Evolutionary conservation across 2,329 filamentous ascomycete species (phyloP), one percentile per base, ranked within the genome.

Genomic region (Pleurostoma richardsiae): DNA sequence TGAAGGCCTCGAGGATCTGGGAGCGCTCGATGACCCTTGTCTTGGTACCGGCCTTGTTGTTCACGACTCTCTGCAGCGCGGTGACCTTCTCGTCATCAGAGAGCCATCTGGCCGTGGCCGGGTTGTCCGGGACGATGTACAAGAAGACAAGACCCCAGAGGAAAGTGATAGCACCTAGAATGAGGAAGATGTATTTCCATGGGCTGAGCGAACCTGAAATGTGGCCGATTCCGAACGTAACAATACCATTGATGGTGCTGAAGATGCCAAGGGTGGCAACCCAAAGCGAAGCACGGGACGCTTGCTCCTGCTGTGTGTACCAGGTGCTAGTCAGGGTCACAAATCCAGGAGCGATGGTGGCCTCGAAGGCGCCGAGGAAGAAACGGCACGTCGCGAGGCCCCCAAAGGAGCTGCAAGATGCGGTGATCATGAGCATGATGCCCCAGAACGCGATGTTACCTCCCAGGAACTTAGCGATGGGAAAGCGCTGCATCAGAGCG

Each of bases 181-280:
- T 66, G 33, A 88, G 68, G 68, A 87, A 88, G 3, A 88, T 74
- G 52, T 79, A 80, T 59, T 88, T 83, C 83, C 84, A 88, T 11
- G 79, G 80, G 56, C 74, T 74, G 48, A 86, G 69, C 0, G 72
- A 68, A 4, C 77, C 75, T 4, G 56, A 65, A 11, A 65, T 68
- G n/a, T 36, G 33, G n/a, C 33, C 33, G 33, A 36, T 36, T 8
- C 33, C 33, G n/a, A 36, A 36, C 8, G 33, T 36, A 36, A 36
- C 33, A n/a, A 36, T 36, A 36, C 33, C 33, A 36, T 36, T 36
- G 57, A 82, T 80, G 3, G 79, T 67, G 3, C 73, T 69, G 54
- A 76, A 75, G 1, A 73, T 75, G 2, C 85, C 85, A 59, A 88
- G 89, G 83, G 88, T 88, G 80, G 86, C 86, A 62, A 86, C 85